These are phyloP conservation scores for Aspergillus calidoustus DNA, from an alignment of 2,329 filamentous ascomycete species.

Conservation along the genomic window DNA sequence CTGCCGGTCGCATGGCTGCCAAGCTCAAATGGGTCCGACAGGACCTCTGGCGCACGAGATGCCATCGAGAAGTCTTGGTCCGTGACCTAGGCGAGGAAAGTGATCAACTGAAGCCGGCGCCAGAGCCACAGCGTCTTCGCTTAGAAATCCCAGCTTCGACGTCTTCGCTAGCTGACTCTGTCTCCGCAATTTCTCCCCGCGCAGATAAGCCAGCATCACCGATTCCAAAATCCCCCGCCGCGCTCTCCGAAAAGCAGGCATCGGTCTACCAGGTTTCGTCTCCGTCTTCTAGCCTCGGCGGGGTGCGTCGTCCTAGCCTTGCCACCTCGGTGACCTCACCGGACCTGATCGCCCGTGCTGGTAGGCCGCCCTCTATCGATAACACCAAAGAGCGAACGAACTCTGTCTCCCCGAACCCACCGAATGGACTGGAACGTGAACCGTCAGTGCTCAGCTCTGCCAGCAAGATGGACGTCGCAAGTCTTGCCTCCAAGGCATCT, in stretches of 20 bases:
- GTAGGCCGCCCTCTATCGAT: constrained; percentile 35
- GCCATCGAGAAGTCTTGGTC: constrained; percentile 84
- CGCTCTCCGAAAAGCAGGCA: constrained; percentile 20
- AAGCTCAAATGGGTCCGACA: constrained; percentile 93
- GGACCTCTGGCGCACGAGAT: constrained; percentile 90
- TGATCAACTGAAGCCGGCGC: constrained; percentile 33
- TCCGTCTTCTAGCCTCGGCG: constrained; percentile 29
- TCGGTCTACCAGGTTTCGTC: constrained; percentile 28
- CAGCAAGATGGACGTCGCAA: constrained; percentile 42
- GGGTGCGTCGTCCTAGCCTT: constrained; percentile 38
- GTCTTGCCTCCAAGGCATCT: constrained; percentile 40
- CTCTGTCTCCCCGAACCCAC: constrained; percentile 30
- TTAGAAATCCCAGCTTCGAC: constrained; percentile 24
- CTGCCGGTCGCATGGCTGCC: constrained; percentile 81
- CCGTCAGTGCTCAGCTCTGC: constrained; percentile 44
- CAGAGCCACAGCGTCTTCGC: constrained; percentile 27
- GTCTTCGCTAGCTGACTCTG: constrained; percentile 24
- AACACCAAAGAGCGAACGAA: constrained; percentile 34
- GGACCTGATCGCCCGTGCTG: constrained; percentile 31
- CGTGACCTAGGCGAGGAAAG: constrained; percentile 83
- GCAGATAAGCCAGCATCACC: constrained; percentile 21
- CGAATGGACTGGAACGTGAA: constrained; percentile 40
- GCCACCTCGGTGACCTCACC: constrained; percentile 38
- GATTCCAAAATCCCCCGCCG: constrained; percentile 20
- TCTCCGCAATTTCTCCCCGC: not conserved